Percentiles rank a stretch among this genome's conserved stretches.
These are phyloP conservation scores for Penicillium sp. DNA, from an alignment of 2,329 filamentous ascomycete species.

Conservation along the genomic window DNA sequence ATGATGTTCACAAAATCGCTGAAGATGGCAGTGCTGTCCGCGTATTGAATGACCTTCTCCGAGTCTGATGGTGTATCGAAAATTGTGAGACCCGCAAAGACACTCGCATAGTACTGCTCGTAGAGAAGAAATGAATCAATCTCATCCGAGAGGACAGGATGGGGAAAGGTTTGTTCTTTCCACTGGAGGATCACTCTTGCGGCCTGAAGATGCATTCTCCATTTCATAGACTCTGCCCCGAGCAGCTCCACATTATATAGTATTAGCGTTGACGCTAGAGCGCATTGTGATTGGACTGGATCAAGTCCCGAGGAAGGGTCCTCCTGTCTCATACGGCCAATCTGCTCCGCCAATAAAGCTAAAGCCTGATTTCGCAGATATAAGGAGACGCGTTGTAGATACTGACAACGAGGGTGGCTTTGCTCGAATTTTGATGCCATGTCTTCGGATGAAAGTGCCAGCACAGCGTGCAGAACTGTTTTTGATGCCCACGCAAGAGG, in stretches of 20 bases:
- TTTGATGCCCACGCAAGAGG: conserved; percentile 23
- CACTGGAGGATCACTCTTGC: conserved; percentile 23
- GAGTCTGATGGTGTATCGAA: conserved; percentile 19
- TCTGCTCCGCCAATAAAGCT: conserved; percentile 8
- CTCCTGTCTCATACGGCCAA: conserved; percentile 6
- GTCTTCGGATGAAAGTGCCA: conserved; percentile 27
- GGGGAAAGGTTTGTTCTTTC: conserved; percentile 12
- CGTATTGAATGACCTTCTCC: conserved; percentile 8
- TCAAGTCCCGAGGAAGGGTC: not conserved
- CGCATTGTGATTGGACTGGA: conserved; percentile 1
- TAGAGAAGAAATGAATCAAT: conserved; percentile 17
- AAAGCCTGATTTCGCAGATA: conserved; percentile 12
- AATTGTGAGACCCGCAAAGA: conserved; percentile 27
- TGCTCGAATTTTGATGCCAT: conserved; percentile 12
- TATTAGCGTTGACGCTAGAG: conserved; percentile 25
- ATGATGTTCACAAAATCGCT: conserved; percentile 25
- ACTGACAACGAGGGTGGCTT: conserved; percentile 3
- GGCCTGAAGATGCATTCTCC: conserved; percentile 27
- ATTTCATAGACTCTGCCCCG: conserved; percentile 17
- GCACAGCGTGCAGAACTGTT: conserved; percentile 23
- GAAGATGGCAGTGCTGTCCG: conserved; percentile 20
- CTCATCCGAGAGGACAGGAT: not conserved
- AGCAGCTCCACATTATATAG: conserved; percentile 29
- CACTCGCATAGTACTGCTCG: conserved; percentile 28
- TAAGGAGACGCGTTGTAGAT: conserved; percentile 10